Evolutionary conservation across 768 basidiomycete genomes (phyloP), one percentile per base, ranked within the genome.

Genomic region (Suillus luteus): DNA sequence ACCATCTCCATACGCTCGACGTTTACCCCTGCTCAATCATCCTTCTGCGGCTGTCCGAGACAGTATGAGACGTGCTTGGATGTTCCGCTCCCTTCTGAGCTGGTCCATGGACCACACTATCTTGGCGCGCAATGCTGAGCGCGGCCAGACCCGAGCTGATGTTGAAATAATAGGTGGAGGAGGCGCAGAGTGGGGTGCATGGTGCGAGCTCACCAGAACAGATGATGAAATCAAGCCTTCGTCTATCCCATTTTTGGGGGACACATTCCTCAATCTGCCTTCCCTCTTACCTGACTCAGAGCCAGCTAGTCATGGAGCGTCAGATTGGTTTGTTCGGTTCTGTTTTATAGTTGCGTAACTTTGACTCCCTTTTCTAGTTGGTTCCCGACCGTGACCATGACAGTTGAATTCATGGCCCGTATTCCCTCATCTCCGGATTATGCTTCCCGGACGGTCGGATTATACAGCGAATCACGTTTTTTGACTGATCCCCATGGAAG

Each of bases 341-440:
- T 24, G 12, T 33, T 55, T 62, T 38, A 5, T 41, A 33, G 14
- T n/a, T 9, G 44, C 10, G 6, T 41, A 6, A 11, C 22, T 27
- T 9, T 43, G 54, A 64, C 52, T 60, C 3, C 5, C 33, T 44
- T 57, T 8, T 35, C 22, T 35, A 87, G 85, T 44, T 89, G 87
- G 89, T 85, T 77, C 68, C 86, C 87, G 15, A 90, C 89, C 0
- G 78, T 90, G 75, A 79, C 81, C 0, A 76, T 90, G 64, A 76
- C 83, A 1, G 65, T 90, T 27, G 87, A 89, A 65, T 90, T 88
- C 78, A 89, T 87, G 68, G 79, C 80, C 40, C 83, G 83, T 14
- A 79, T 90, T 44, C 85, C 87, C 8, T 75, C 81, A 14, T 80
- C 78, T 5, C 65, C 65, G 31, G 66, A 69, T 11, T 75, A 84